Conservation (phyloP, 371 early-diverging fungal species). For the Mucor mucedo region DNA sequence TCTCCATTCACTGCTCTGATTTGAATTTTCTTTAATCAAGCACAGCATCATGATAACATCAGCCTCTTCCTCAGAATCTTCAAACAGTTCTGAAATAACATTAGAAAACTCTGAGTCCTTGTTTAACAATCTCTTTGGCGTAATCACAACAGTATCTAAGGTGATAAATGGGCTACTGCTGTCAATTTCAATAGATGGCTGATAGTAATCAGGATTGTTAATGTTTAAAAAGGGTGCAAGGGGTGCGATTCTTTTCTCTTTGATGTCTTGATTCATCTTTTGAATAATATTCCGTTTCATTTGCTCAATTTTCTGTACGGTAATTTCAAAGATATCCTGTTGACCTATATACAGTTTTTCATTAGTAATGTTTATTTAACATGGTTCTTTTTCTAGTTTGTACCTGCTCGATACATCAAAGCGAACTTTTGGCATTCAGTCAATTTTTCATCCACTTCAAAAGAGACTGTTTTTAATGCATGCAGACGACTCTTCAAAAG, state of each 20-base stretch:
- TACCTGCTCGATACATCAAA: conserved; percentile 58
- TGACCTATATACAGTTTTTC: conserved; percentile 25
- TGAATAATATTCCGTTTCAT: conserved; percentile 27
- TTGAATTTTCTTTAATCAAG: conserved; percentile 43
- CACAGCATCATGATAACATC: conserved; percentile 53
- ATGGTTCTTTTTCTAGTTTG: background rate
- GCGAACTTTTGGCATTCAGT: conserved; percentile 48
- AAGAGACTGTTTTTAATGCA: conserved; percentile 26
- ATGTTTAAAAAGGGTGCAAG: conserved; percentile 40
- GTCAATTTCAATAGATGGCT: conserved; percentile 11
- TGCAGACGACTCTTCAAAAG: conserved; percentile 40
- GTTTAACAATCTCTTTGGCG: conserved; percentile 30
- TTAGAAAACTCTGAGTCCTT: conserved; percentile 27
- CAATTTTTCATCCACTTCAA: conserved; percentile 18
- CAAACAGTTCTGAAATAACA: conserved; percentile 35
- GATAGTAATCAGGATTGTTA: conserved; percentile 29
- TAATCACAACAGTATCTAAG: conserved; percentile 35
- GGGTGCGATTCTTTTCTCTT: conserved; percentile 23
- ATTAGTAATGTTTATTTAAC: no score
- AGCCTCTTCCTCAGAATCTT: conserved; percentile 52
- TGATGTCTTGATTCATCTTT: conserved; percentile 31
- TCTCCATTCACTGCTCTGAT: conserved; percentile 33
- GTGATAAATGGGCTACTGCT: conserved; percentile 15
- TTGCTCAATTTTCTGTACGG: conserved; percentile 29
- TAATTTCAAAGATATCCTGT: conserved; percentile 29